Conservation (phyloP, 2,329 filamentous ascomycete genomes). For the Leptodontidium sp. region DNA sequence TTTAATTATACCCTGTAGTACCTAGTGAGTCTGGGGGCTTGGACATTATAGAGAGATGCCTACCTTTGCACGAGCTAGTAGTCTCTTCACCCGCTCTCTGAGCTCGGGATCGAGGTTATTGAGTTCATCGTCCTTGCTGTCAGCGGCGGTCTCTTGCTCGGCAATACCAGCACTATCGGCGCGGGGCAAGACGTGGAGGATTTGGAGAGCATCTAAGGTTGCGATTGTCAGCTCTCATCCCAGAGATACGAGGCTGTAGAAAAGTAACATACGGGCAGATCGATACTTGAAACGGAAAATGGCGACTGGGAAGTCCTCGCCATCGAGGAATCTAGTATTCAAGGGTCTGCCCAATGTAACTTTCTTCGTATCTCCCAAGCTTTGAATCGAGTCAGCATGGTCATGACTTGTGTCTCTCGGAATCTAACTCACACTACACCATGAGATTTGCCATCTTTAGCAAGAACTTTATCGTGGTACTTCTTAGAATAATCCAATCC, state of each 20-base stretch:
- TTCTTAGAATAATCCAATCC: not conserved
- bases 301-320: conserved; percentile 30
- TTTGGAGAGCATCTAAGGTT: conserved; percentile 35
- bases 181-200: conserved; percentile 35
- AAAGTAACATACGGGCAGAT: conserved; percentile 31
- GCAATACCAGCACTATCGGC: conserved; percentile 17
- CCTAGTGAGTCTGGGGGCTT: not conserved
- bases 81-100: not conserved
- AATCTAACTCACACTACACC: not conserved
- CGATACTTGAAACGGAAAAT: conserved; percentile 43
- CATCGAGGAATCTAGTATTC: conserved; percentile 27
- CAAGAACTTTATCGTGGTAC: conserved; percentile 17
- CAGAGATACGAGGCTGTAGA: not conserved
- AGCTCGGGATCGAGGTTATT: not conserved
- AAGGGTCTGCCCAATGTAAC: not conserved
- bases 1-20: not conserved
- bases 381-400: not conserved
- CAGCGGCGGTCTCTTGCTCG: not conserved
- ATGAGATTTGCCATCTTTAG: conserved; percentile 18
- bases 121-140: not conserved
- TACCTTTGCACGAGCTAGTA: conserved; percentile 9
- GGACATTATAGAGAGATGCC: not conserved
- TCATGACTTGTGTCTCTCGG: not conserved
- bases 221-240: not conserved
- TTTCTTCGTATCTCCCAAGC: not conserved